Base-by-base conservation (phyloP, 2,329 filamentous ascomycete genomes). In the Trichoderma sp. region DNA sequence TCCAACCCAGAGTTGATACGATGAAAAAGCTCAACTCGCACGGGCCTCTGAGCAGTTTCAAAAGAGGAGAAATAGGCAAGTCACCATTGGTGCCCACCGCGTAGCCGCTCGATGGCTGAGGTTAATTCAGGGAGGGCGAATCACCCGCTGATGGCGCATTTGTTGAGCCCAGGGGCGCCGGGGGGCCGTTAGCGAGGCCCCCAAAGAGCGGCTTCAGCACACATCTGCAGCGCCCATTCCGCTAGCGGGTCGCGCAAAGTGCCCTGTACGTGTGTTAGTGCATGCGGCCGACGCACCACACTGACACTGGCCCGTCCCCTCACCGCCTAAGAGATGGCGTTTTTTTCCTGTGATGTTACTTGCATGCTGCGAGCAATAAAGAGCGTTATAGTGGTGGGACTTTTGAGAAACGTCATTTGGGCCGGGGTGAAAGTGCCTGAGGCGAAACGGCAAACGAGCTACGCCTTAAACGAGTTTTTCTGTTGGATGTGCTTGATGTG, bases 161-260 rank as follows among this genome's bases (percentile, higher is more conserved):
- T 66, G 63, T 66, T 66, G 63, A 66, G 53, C 8, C 63, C 63
- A 66, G 63, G 63, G 53, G 37, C 53, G 53, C 37, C 53, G 56
- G 63, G 53, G 37, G 33, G 0, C 24, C 53, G n/a, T 37, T 57
- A 66, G 63, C 63, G 53, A 37, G n/a, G 33, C n/a, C n/a, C n/a
- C 10, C 27, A 8, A 11, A 56, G 16, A 64, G 62, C 62, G 62
- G 62, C 62, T 53, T 56, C 62, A 57, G 52, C 62, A 57, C 52
- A 24, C 24, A 52, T 40, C 43, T 33, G 62, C 63, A 64, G 49
- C 47, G 52, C 43, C 47, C n/a, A 64, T 21, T 29, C 53, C 21
- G 49, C 61, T 64, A 64, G 49, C 61, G 61, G 61, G 61, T 43
- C 55, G 61, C 52, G 49, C 24, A 66, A 49, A 43, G 63, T 27